phyloP scores from a whole-genome alignment of 2,329 filamentous ascomycete species.

The Xylaria polymorpha region DNA sequence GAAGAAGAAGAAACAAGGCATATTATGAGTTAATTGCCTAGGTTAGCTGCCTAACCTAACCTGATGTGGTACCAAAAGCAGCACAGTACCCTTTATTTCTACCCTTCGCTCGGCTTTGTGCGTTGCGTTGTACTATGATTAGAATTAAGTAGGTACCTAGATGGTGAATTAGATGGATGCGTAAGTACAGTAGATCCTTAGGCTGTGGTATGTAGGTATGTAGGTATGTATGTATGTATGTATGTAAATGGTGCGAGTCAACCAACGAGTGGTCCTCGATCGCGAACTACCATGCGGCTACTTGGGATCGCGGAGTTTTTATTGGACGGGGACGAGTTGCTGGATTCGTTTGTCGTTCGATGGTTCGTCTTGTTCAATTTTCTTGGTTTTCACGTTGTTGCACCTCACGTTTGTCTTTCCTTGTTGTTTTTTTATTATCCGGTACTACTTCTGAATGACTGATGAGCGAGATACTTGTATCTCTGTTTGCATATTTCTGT shows the following conservation, averaged over 20 bases:
- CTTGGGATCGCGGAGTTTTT: conserved; percentile 22
- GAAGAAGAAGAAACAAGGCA: neutral
- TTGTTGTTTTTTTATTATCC: too few relatives aligned
- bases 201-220: too few relatives aligned
- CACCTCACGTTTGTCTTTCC: neutral
- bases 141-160: too few relatives aligned
- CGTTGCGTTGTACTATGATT: neutral
- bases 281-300: neutral
- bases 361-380: too few relatives aligned
- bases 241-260: neutral
- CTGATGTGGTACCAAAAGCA: too few relatives aligned
- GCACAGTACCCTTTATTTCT: too few relatives aligned
- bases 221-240: too few relatives aligned
- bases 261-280: conserved; percentile 12
- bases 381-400: too few relatives aligned
- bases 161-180: too few relatives aligned
- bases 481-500: neutral
- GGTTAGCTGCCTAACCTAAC: neutral
- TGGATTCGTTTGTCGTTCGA: too few relatives aligned
- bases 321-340: conserved; percentile 17
- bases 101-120: neutral
- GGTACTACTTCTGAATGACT: neutral
- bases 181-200: too few relatives aligned
- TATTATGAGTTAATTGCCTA: neutral
- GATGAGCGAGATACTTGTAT: neutral